A percentile compares a stretch with the other conserved stretches of the same genome.
phyloP scores from a whole-genome alignment of 106 monocot genomes.

The Dioscorea dumetorum region DNA sequence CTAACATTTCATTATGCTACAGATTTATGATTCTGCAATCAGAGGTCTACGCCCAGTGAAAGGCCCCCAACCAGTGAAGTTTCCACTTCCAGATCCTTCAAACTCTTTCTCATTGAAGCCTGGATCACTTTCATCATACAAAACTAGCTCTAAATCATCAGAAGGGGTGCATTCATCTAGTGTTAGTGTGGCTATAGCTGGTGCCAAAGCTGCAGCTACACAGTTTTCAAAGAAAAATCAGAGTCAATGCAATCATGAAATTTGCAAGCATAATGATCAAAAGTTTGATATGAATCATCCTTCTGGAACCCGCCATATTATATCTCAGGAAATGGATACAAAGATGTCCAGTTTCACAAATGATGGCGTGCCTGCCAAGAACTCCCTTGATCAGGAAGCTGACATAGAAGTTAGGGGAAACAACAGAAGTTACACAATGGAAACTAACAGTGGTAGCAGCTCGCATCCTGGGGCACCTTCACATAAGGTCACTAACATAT shows the following conservation, averaged over 20 bases:
- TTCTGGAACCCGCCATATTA: background rate
- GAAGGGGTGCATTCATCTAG: constrained; percentile 19
- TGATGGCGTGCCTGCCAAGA: too few relatives aligned
- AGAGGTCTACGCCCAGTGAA: constrained; percentile 54
- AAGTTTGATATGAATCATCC: background rate
- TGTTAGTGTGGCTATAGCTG: constrained; percentile 58
- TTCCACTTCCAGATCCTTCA: constrained; percentile 66
- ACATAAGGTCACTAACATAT: constrained; percentile 7
- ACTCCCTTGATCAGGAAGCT: too few relatives aligned
- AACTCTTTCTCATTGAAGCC: constrained; percentile 53
- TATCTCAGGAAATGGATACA: too few relatives aligned
- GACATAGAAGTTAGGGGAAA: background rate
- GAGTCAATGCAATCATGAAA: background rate
- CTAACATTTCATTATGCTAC: background rate
- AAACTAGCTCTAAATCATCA: background rate
- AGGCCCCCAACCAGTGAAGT: constrained; percentile 73
- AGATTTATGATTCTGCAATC: constrained; percentile 77
- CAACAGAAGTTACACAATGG: background rate
- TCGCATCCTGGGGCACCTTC: constrained; percentile 8
- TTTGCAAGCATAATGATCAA: background rate
- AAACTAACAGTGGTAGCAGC: background rate
- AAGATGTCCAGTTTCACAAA: background rate
- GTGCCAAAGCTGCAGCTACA: constrained; percentile 66
- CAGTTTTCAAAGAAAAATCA: constrained; percentile 59
- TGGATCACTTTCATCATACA: constrained; percentile 34